phyloP scores from a whole-genome alignment of 2,329 filamentous ascomycete genomes.

The Pseudocercospora eumusae region DNA sequence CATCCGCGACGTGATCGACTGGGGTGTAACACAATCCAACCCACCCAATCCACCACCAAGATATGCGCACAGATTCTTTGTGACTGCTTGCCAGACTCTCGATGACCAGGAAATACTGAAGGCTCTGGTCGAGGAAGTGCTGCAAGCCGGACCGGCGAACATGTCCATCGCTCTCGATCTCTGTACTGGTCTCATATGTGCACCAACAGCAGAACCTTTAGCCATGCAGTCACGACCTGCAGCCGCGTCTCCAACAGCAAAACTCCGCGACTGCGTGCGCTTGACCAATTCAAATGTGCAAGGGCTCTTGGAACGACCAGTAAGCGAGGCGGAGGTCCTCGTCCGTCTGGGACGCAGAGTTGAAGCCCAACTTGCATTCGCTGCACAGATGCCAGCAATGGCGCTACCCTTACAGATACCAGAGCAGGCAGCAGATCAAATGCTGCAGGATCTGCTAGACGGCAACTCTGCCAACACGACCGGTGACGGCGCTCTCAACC shows the following conservation, averaged over 20 bases:
- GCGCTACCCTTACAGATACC: conserved; percentile 32
- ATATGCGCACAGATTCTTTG: conserved; percentile 72
- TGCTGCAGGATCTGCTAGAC: conserved; percentile 40
- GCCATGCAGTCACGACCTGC: conserved; percentile 28
- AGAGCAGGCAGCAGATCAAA: conserved; percentile 33
- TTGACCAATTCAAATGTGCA: conserved; percentile 55
- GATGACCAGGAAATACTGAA: conserved; percentile 63
- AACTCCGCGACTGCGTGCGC: conserved; percentile 35
- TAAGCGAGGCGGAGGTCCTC: conserved; percentile 57
- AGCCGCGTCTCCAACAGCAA: conserved; percentile 44
- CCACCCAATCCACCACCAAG: conserved; percentile 57
- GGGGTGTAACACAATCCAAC: conserved; percentile 55
- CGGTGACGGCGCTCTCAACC: conserved; percentile 18
- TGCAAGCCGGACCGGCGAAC: conserved; percentile 59
- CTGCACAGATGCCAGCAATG: conserved; percentile 55
- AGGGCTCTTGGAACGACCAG: conserved; percentile 60
- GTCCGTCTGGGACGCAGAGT: conserved; percentile 38
- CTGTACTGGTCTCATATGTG: conserved; percentile 67
- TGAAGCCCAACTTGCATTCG: conserved; percentile 54
- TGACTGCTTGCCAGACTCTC: conserved; percentile 61
- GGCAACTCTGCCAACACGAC: conserved; percentile 21
- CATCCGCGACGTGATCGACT: conserved; percentile 64
- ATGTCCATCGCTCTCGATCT: conserved; percentile 68
- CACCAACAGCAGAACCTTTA: conserved; percentile 52
- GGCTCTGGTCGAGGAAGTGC: conserved; percentile 68